phyloP scores from a whole-genome alignment of 768 basidiomycete species.

The Boletus rex-veris region DNA sequence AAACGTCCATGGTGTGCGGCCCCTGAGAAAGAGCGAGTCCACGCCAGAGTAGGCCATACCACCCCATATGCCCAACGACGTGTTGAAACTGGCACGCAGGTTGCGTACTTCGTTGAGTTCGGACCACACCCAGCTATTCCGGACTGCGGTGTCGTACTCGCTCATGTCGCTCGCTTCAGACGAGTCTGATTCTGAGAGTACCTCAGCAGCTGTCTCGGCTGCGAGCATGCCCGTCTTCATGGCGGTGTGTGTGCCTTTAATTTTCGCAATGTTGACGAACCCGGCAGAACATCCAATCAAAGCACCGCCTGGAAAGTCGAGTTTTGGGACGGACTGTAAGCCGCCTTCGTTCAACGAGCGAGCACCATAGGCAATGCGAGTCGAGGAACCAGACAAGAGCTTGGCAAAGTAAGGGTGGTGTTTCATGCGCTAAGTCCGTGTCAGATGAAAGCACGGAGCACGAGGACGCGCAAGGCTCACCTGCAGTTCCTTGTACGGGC shows the following conservation, averaged over 20 bases:
- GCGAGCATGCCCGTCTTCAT: constrained; percentile 99
- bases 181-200: constrained; percentile 37
- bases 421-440: constrained; percentile 68
- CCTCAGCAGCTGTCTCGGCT: constrained; percentile 79
- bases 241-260: constrained; percentile 97
- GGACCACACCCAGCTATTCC: constrained; percentile 76
- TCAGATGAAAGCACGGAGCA: constrained; percentile 1
- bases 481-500: constrained; percentile 91
- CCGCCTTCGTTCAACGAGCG: constrained; percentile 92
- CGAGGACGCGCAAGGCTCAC: constrained; percentile 37
- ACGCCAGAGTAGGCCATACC: constrained; percentile 88
- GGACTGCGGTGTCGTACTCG: constrained; percentile 64
- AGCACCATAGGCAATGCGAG: constrained; percentile 88
- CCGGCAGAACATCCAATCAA: constrained; percentile 94
- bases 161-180: constrained; percentile 54
- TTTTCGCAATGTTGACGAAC: constrained; percentile 94
- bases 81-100: constrained; percentile 84
- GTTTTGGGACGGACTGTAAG: constrained; percentile 82
- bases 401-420: constrained; percentile 89
- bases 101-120: constrained; percentile 92
- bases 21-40: constrained; percentile 80
- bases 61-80: constrained; percentile 75
- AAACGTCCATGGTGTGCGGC: constrained; percentile 91
- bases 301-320: constrained; percentile 90
- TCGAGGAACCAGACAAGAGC: constrained; percentile 68